phyloP scores from a whole-genome alignment of 345 rosid species.

The Eucalyptus brandiana region DNA sequence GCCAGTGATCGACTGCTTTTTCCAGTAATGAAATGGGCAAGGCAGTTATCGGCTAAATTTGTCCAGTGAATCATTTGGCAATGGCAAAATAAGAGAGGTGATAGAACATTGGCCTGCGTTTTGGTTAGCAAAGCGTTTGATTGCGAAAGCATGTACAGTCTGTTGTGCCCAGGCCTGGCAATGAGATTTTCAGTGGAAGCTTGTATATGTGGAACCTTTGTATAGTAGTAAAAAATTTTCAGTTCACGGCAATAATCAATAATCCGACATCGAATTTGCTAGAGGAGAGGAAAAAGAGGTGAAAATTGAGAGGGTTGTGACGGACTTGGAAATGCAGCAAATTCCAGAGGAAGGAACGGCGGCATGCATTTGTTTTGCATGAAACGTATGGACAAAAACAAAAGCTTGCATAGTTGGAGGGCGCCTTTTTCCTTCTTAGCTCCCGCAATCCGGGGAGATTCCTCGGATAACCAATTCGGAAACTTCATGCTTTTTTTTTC shows the following conservation, averaged over 20 bases:
- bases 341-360: neutral
- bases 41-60: neutral
- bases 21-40: neutral
- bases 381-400: neutral
- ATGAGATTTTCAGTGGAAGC: neutral
- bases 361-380: neutral
- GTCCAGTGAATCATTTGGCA: neutral
- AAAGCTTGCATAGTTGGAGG: neutral
- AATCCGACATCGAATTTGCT: neutral
- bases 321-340: neutral
- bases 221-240: neutral
- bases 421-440: neutral
- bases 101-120: neutral
- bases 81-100: neutral
- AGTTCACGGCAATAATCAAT: neutral
- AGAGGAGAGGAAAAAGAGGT: neutral
- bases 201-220: neutral
- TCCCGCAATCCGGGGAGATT: neutral
- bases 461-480: neutral
- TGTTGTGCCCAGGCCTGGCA: rapidly evolving
- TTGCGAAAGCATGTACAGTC: neutral
- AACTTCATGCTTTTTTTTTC: neutral
- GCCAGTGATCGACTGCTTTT: neutral
- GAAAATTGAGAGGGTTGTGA: neutral
- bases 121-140: neutral